A percentile compares a stretch with the other conserved stretches of the same genome.
Evolutionary conservation across 371 early-diverging fungal species (phyloP).

Genomic region (Mortierella sp.): DNA sequence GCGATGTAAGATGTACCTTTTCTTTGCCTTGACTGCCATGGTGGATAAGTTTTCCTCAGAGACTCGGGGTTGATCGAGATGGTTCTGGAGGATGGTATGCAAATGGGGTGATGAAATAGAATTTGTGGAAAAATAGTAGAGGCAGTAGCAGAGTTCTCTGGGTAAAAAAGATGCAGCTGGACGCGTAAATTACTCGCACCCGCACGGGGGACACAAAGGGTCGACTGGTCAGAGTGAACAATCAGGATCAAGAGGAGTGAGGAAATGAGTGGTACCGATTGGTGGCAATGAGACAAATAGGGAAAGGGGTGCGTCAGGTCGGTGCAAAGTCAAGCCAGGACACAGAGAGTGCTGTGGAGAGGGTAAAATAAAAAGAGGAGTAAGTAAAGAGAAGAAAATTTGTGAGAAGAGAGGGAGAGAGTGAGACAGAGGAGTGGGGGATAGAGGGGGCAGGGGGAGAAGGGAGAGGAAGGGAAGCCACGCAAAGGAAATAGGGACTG

Average conservation of each 20-base stretch:
- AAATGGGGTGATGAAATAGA: not conserved
- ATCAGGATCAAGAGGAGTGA: not conserved
- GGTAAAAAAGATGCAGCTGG: not conserved
- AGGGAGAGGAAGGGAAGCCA: not conserved
- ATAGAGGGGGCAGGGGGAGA: not conserved
- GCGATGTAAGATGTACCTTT: conserved; percentile 15
- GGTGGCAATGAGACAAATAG: not conserved
- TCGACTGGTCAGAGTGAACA: not conserved
- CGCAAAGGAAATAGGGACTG: not conserved
- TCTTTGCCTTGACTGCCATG: conserved; percentile 40
- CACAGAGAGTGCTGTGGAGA: not conserved
- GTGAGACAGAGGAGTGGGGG: not conserved
- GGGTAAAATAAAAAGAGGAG: not conserved
- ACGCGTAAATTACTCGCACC: conserved; percentile 3
- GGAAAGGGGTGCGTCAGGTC: not conserved
- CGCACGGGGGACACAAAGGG: not conserved
- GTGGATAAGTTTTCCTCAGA: not conserved
- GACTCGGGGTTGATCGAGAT: not conserved
- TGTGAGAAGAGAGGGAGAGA: not conserved
- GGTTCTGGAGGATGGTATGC: not conserved
- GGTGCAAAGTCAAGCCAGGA: not conserved
- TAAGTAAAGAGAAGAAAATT: not conserved
- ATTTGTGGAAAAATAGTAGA: not conserved
- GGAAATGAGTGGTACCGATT: no score
- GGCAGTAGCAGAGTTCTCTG: not conserved